phyloP scores from a whole-genome alignment of 768 basidiomycete genomes.

The Leccinum ochraceum region DNA sequence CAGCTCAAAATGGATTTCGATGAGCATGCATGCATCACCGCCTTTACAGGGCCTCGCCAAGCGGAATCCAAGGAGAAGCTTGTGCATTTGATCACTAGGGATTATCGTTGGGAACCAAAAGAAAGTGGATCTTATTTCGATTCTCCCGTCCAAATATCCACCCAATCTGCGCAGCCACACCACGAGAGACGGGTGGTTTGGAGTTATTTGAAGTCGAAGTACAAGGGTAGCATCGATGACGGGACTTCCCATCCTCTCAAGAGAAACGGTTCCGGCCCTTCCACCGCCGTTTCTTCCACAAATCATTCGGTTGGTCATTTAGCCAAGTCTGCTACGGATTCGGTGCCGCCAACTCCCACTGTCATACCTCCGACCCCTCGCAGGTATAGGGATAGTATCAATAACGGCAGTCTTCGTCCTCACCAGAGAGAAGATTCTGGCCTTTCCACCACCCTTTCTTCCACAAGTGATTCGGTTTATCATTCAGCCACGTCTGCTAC shows the following conservation, averaged over 20 bases:
- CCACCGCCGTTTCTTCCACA: background rate
- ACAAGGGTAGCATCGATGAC: background rate
- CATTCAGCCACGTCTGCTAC: slow-evolving; percentile 12
- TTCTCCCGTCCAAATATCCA: slow-evolving; percentile 1
- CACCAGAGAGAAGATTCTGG: background rate
- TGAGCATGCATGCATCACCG: slow-evolving; percentile 42
- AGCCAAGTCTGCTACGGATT: slow-evolving; percentile 11
- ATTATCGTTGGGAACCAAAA: slow-evolving; percentile 9
- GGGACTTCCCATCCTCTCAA: background rate
- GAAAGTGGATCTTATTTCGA: slow-evolving; percentile 15
- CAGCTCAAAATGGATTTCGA: slow-evolving; percentile 33
- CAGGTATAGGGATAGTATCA: background rate
- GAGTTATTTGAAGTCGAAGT: background rate
- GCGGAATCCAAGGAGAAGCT: slow-evolving; percentile 19
- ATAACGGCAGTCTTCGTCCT: background rate
- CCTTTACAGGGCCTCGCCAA: slow-evolving; percentile 14
- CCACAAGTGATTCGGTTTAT: background rate
- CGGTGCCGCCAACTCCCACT: slow-evolving; percentile 3
- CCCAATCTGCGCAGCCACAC: background rate
- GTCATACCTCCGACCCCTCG: slow-evolving; percentile 16
- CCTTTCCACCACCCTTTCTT: background rate
- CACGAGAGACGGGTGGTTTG: background rate
- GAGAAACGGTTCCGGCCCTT: background rate
- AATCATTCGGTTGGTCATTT: slow-evolving; percentile 8
- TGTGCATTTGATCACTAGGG: slow-evolving; percentile 11